Evolutionary conservation across 768 basidiomycete genomes (phyloP).

Genomic region (Mycena venus): DNA sequence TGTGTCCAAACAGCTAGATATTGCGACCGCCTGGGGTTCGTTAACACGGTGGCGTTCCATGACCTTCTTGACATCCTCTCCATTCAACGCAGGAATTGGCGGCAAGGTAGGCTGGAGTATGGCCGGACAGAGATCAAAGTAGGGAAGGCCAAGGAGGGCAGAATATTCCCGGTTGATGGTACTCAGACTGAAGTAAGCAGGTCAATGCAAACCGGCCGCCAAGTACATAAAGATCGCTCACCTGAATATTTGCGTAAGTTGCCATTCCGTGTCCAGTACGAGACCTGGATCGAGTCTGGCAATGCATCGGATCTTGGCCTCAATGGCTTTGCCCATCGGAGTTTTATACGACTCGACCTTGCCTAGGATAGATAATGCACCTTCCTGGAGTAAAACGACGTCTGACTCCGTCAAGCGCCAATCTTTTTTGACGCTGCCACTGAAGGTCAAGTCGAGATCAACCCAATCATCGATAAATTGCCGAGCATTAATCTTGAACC

Average conservation of each 20-base stretch:
- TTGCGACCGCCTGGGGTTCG: slow-evolving; percentile 94
- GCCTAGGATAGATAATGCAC: slow-evolving; percentile 71
- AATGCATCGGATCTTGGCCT: slow-evolving; percentile 24
- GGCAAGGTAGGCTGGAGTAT: slow-evolving; percentile 80
- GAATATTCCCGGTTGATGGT: slow-evolving; percentile 95
- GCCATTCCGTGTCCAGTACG: slow-evolving; percentile 77
- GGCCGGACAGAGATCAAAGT: slow-evolving; percentile 81
- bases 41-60: slow-evolving; percentile 86
- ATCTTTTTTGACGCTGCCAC: slow-evolving; percentile 70
- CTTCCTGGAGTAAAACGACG: slow-evolving; percentile 81
- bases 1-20: slow-evolving; percentile 77
- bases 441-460: slow-evolving; percentile 79
- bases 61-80: slow-evolving; percentile 67
- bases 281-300: slow-evolving; percentile 67
- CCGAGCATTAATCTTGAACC: slow-evolving; percentile 76
- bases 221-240: slow-evolving; percentile 47
- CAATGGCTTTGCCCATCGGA: slow-evolving; percentile 27
- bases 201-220: background rate
- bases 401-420: slow-evolving; percentile 89
- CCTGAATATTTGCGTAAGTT: slow-evolving; percentile 86
- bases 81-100: slow-evolving; percentile 57
- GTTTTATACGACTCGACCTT: slow-evolving; percentile 62
- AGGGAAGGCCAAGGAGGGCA: slow-evolving; percentile 85
- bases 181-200: slow-evolving; percentile 71
- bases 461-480: slow-evolving; percentile 86